These are phyloP conservation scores for Emergomyces orientalis DNA, from an alignment of 2,329 filamentous ascomycete genomes.

Conservation along the genomic window DNA sequence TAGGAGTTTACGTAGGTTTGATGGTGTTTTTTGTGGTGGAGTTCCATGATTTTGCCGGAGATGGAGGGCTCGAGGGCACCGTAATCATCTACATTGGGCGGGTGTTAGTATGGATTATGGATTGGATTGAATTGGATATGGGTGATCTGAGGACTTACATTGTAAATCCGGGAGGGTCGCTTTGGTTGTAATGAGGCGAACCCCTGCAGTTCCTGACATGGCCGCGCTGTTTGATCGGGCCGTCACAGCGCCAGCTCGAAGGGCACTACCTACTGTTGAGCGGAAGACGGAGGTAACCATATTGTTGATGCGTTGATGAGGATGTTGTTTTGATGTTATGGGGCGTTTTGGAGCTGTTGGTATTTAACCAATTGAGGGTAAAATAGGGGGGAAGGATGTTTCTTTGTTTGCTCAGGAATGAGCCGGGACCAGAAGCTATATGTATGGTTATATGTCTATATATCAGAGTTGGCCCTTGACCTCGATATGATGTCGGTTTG, in stretches of 20 bases:
- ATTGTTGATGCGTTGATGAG: conserved; percentile 31
- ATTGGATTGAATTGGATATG: neutral
- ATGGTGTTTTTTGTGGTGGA: conserved; percentile 91
- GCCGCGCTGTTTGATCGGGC: conserved; percentile 44
- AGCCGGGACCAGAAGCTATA: neutral
- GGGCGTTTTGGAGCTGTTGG: neutral
- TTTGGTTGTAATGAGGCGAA: conserved; percentile 74
- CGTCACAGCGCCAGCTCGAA: conserved; percentile 53
- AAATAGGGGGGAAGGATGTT: neutral
- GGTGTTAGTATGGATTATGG: neutral
- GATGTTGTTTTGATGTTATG: conserved; percentile 11
- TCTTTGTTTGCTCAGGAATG: neutral
- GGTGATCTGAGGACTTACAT: conserved; percentile 43
- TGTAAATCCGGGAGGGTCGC: conserved; percentile 84
- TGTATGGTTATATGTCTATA: neutral
- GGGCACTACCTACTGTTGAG: conserved; percentile 59
- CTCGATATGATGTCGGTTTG: neutral
- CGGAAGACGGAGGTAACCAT: conserved; percentile 72
- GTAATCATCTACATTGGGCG: conserved; percentile 66
- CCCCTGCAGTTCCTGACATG: conserved; percentile 58
- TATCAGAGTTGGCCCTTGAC: neutral
- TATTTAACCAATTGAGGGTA: neutral
- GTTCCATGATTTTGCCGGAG: conserved; percentile 89
- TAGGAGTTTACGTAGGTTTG: conserved; percentile 85
- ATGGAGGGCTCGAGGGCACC: conserved; percentile 79